A percentile compares a stretch with the other conserved stretches of the same genome.
Evolutionary conservation across 2,329 filamentous ascomycete genomes (phyloP).

Genomic region (Aspergillus aculeatus): DNA sequence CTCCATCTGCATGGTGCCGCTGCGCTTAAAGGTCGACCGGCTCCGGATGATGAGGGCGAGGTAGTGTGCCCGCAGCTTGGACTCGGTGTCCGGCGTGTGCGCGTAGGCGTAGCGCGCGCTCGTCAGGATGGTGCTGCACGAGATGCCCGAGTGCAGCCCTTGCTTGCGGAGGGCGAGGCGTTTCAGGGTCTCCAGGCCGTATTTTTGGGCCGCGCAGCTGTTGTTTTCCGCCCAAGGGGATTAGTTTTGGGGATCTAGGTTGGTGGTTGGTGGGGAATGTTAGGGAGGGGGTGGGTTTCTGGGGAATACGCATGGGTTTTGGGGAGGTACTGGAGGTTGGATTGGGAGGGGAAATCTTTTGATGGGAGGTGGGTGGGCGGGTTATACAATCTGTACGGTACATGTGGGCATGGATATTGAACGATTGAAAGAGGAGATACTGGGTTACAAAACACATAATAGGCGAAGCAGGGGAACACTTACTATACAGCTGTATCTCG

Average conservation of each 20-base stretch:
- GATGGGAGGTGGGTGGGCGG: too few relatives aligned
- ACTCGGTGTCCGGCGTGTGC: constrained; percentile 85
- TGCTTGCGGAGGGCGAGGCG: constrained; percentile 83
- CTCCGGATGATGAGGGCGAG: constrained; percentile 88
- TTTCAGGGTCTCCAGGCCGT: constrained; percentile 80
- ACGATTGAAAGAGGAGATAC: too few relatives aligned
- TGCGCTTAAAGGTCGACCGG: constrained; percentile 84
- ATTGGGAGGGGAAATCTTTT: background rate
- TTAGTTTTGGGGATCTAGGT: background rate
- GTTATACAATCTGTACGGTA: too few relatives aligned
- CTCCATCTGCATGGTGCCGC: constrained; percentile 92
- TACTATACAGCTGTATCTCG: constrained; percentile 87
- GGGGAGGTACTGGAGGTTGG: background rate
- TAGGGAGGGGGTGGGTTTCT: background rate
- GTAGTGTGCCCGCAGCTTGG: constrained; percentile 87
- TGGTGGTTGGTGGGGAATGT: background rate
- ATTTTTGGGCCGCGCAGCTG: constrained; percentile 77
- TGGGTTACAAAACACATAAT: background rate
- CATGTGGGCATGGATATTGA: too few relatives aligned
- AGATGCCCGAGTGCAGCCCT: constrained; percentile 79
- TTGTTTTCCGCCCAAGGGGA: constrained; percentile 13
- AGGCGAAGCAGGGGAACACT: constrained; percentile 19
- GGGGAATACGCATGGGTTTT: too few relatives aligned
- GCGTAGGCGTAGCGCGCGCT: constrained; percentile 88
- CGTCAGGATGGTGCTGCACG: constrained; percentile 78